phyloP scores from a whole-genome alignment of 139 green algal species.

The Tetraselmis chui region DNA sequence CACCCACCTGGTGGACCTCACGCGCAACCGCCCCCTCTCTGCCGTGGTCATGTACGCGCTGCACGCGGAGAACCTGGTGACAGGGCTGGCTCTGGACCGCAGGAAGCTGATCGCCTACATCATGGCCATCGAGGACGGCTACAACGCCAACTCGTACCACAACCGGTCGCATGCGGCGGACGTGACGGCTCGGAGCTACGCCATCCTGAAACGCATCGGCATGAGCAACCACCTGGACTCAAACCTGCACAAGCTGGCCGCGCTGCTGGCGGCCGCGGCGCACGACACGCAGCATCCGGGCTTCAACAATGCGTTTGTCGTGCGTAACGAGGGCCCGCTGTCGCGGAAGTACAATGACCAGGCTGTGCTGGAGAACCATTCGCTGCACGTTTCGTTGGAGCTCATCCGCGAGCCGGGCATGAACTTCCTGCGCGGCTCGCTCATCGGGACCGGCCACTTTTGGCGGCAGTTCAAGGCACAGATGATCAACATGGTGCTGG shows the following conservation, averaged over 20 bases:
- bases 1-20: not conserved
- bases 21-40: not conserved
- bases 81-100: no score
- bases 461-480: not conserved
- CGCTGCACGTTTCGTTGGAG: slow-evolving; percentile 21
- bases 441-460: not conserved
- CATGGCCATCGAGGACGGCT: slow-evolving; percentile 8
- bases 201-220: not conserved
- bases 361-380: slow-evolving; percentile 35
- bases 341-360: slow-evolving; percentile 50
- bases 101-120: slow-evolving; percentile 4
- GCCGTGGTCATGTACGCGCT: not conserved
- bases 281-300: slow-evolving; percentile 31
- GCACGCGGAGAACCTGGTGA: no score
- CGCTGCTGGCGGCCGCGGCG: not conserved
- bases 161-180: slow-evolving; percentile 7
- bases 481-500: slow-evolving; percentile 4
- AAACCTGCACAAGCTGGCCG: not conserved
- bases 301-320: slow-evolving; percentile 45
- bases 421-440: slow-evolving; percentile 6
- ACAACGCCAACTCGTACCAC: slow-evolving; percentile 7
- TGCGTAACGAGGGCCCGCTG: slow-evolving; percentile 22
- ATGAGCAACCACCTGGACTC: not conserved
- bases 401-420: slow-evolving; percentile 16
- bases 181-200: slow-evolving; percentile 1